Percentiles rank a stretch among this genome's conserved stretches.
Conservation (phyloP, 1,284 basidiomycete species). For the Neonothopanus nambi region DNA sequence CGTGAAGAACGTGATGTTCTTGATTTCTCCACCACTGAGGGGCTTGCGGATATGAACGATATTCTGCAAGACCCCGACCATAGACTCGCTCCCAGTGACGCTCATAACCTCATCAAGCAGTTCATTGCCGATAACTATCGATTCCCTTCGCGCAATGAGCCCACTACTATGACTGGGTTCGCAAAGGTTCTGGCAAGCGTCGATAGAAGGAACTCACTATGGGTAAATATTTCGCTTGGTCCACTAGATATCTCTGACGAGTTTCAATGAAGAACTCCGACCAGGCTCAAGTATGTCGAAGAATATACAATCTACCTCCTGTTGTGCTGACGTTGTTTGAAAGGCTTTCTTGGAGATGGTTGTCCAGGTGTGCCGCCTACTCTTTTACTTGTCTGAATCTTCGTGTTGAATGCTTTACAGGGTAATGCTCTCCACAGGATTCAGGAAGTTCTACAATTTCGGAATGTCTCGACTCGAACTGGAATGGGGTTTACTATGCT, state of each 20-base stretch:
- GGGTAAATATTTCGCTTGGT: constrained; percentile 41
- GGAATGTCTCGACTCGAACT: constrained; percentile 43
- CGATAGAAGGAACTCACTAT: constrained; percentile 44
- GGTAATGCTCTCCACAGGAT: constrained; percentile 9
- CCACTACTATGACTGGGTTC: constrained; percentile 49
- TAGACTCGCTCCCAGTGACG: constrained; percentile 45
- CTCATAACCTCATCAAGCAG: constrained; percentile 47
- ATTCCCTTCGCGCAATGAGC: constrained; percentile 33
- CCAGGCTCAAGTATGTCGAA: constrained; percentile 7
- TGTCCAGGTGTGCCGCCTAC: constrained; percentile 5
- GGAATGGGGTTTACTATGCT: constrained; percentile 35
- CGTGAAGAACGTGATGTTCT: constrained; percentile 18
- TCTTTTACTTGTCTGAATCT: background rate
- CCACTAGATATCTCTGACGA: background rate
- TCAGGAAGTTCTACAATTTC: constrained; percentile 37
- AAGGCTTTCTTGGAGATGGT: constrained; percentile 15
- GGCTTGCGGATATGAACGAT: constrained; percentile 44
- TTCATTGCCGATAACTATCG: constrained; percentile 46
- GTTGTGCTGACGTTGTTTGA: background rate
- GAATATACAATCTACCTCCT: background rate
- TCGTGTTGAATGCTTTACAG: constrained; percentile 5
- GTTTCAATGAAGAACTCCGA: constrained; percentile 8
- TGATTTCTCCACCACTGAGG: constrained; percentile 41
- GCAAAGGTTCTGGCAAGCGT: constrained; percentile 48
- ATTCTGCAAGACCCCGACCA: constrained; percentile 29